Conservation (phyloP, 176 grass and related monocot genomes). For the Poa pratensis region DNA sequence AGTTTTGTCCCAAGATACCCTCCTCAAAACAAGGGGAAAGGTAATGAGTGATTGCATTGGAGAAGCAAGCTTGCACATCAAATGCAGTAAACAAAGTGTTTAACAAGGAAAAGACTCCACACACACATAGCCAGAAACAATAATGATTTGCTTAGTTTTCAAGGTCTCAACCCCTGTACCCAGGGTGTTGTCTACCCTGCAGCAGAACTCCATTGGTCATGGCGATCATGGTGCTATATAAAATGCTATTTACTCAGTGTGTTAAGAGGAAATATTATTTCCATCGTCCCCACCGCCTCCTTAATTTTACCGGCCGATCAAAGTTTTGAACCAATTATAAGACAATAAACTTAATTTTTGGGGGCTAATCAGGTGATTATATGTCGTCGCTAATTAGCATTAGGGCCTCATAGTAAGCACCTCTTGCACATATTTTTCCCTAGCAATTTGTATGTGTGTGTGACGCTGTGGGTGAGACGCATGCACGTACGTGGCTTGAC, state of each 20-base stretch:
- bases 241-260: constrained; percentile 31
- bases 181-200: constrained; percentile 51
- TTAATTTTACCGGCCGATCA: not conserved
- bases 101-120: constrained; percentile 35
- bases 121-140: constrained; percentile 27
- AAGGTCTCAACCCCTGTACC: constrained; percentile 27
- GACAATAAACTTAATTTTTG: not conserved
- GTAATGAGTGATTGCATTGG: constrained; percentile 48
- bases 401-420: not conserved
- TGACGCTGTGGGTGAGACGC: not conserved
- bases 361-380: not conserved
- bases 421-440: not conserved
- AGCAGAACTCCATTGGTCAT: constrained; percentile 45
- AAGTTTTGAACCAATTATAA: not conserved
- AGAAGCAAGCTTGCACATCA: constrained; percentile 46
- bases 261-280: not conserved
- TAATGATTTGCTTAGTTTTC: constrained; percentile 12
- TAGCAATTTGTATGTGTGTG: not conserved
- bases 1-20: constrained; percentile 28
- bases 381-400: not conserved
- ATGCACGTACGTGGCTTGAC: constrained; percentile 3
- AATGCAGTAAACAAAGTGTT: constrained; percentile 39
- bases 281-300: too few species aligned
- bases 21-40: constrained; percentile 41
- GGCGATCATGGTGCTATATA: constrained; percentile 26